Evolutionary conservation across 148 eudicot genomes (phyloP).

Genomic region (Linanthus parryae): DNA sequence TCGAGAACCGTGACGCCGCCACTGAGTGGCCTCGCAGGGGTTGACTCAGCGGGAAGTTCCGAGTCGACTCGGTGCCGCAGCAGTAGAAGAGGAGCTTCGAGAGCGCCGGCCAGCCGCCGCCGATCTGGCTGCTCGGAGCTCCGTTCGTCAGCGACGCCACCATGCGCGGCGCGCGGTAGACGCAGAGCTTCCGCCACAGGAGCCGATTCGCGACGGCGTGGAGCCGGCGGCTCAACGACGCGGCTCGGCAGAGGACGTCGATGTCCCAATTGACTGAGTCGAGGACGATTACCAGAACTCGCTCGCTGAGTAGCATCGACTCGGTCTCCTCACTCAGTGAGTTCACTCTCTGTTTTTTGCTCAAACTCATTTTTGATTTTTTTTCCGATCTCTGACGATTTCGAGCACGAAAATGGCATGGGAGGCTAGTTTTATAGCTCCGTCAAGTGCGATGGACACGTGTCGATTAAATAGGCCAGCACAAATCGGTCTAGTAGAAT

Average conservation of each 20-base stretch:
- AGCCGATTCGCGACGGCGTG: constrained; percentile 58
- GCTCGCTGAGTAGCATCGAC: constrained; percentile 54
- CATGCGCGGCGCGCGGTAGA: constrained; percentile 54
- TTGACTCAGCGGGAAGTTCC: constrained; percentile 17
- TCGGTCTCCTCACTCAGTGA: no score
- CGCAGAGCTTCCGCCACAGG: constrained; percentile 60
- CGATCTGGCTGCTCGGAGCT: constrained; percentile 43
- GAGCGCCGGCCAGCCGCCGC: constrained; percentile 78
- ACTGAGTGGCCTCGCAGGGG: constrained; percentile 48
- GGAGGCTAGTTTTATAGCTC: no score
- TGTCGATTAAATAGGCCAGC: no score
- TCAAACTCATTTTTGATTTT: no score
- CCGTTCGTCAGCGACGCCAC: constrained; percentile 25
- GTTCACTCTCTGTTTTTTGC: no score
- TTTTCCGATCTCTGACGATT: no score
- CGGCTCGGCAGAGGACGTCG: constrained; percentile 31
- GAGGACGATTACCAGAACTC: constrained; percentile 44
- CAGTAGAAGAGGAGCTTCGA: constrained; percentile 73
- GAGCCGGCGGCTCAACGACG: constrained; percentile 47
- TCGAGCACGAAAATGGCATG: no score
- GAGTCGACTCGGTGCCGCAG: constrained; percentile 57
- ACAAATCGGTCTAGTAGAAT: no score
- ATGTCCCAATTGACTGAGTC: constrained; percentile 60
- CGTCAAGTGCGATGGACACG: no score
- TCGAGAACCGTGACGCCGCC: constrained; percentile 61